phyloP scores from a whole-genome alignment of 805 yeast genomes.

The Wickerhamiella siamensis region DNA sequence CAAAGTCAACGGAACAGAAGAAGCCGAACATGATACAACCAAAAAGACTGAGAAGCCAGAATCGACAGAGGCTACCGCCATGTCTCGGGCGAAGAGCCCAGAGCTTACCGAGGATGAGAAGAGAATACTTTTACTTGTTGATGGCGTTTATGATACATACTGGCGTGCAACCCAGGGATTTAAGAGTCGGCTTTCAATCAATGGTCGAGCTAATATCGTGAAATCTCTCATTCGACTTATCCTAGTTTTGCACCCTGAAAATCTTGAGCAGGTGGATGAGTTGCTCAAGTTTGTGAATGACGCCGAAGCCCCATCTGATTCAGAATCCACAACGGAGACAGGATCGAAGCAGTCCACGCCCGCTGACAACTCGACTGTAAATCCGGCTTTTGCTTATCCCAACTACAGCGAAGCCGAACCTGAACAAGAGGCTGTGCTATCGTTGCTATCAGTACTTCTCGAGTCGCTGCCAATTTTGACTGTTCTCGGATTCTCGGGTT shows the following conservation, averaged over 20 bases:
- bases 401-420: slow-evolving; percentile 6
- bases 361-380: too few species aligned
- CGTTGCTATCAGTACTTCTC: slow-evolving; percentile 24
- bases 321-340: too few species aligned
- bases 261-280: slow-evolving; percentile 6
- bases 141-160: slow-evolving; percentile 6
- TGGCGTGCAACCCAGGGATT: slow-evolving; percentile 10
- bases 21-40: slow-evolving; percentile 8
- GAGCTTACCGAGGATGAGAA: too few species aligned
- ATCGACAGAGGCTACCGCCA: too few species aligned
- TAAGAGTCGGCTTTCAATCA: slow-evolving; percentile 12
- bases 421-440: slow-evolving; percentile 14
- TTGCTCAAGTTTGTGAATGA: slow-evolving; percentile 5
- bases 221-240: slow-evolving; percentile 5
- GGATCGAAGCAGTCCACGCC: background rate
- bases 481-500: slow-evolving; percentile 32
- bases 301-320: too few species aligned
- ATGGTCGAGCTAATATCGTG: slow-evolving; percentile 9
- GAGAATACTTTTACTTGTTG: too few species aligned
- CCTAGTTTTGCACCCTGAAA: slow-evolving; percentile 1
- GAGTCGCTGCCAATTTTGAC: slow-evolving; percentile 21
- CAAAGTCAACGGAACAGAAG: slow-evolving; percentile 10
- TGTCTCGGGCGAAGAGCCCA: too few species aligned
- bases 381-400: background rate
- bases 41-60: too few species aligned